Evolutionary conservation across 257 asterid species (phyloP).

Genomic region (Capsicum baccatum): DNA sequence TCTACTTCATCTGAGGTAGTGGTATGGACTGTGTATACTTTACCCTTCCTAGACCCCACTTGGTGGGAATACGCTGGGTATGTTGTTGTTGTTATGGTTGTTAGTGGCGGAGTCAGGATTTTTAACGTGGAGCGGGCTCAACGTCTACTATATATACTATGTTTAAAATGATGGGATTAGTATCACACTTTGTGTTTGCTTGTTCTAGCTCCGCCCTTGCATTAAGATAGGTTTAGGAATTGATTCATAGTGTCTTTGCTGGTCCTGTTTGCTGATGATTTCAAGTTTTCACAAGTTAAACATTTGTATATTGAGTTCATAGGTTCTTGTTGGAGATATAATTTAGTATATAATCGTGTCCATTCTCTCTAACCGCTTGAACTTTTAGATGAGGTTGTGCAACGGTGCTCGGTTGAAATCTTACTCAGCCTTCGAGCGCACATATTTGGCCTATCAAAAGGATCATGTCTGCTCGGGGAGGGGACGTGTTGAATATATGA

Average conservation of each 20-base stretch:
- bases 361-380: not conserved
- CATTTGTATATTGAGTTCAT: not conserved
- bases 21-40: no score
- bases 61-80: no score
- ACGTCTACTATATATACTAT: no score
- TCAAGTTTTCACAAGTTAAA: not conserved
- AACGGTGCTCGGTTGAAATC: not conserved
- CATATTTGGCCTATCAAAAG: not conserved
- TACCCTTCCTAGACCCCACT: no score
- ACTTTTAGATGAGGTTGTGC: conserved; percentile 7
- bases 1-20: no score
- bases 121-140: no score
- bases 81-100: no score
- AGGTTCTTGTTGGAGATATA: not conserved
- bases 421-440: not conserved
- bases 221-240: not conserved
- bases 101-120: no score
- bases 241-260: not conserved
- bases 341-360: not conserved
- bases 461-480: not conserved
- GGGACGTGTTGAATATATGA: not conserved
- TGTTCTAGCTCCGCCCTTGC: not conserved
- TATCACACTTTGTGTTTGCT: no score
- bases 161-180: no score
- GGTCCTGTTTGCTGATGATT: not conserved